Percentiles rank a stretch among this genome's conserved stretches.
Evolutionary conservation across 2,329 filamentous ascomycete genomes (phyloP).

Genomic region (Penicillium decumbens): DNA sequence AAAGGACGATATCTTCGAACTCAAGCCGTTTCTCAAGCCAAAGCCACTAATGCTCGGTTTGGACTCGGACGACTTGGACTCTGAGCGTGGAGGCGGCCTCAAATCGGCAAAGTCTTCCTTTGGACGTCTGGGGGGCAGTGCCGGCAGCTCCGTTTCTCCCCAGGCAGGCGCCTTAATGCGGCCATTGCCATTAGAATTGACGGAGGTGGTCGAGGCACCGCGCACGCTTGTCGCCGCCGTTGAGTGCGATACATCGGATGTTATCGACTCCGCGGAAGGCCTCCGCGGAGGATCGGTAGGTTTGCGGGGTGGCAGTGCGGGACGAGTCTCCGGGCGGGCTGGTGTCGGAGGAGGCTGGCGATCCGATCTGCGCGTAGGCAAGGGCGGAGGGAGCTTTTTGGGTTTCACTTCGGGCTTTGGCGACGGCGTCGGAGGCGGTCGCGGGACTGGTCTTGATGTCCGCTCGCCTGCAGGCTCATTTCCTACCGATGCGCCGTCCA

Average conservation of each 20-base stretch:
- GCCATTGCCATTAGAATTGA: conserved; percentile 27
- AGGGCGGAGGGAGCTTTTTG: conserved; percentile 41
- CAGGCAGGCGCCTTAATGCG: conserved; percentile 54
- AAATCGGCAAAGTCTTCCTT: conserved; percentile 25
- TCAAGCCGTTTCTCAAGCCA: conserved; percentile 6
- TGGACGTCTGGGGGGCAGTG: conserved; percentile 49
- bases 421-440: conserved; percentile 21
- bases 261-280: conserved; percentile 49
- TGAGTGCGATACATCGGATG: conserved; percentile 51
- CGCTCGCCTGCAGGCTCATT: conserved; percentile 27
- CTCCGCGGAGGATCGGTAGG: conserved; percentile 36
- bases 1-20: conserved; percentile 12
- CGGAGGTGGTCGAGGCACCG: conserved; percentile 31
- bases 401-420: conserved; percentile 24
- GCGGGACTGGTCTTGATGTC: conserved; percentile 24
- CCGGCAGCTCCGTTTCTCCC: conserved; percentile 52
- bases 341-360: conserved; percentile 24
- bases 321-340: conserved; percentile 27
- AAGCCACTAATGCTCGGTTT: conserved; percentile 5
- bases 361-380: conserved; percentile 42
- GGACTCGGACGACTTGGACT: conserved; percentile 12
- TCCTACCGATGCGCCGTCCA: conserved; percentile 22
- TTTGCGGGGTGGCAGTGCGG: conserved; percentile 48
- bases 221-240: conserved; percentile 38
- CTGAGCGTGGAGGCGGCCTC: conserved; percentile 21